Evolutionary conservation across 148 eudicot species (phyloP).

Genomic region (Fagopyrum esculentum): DNA sequence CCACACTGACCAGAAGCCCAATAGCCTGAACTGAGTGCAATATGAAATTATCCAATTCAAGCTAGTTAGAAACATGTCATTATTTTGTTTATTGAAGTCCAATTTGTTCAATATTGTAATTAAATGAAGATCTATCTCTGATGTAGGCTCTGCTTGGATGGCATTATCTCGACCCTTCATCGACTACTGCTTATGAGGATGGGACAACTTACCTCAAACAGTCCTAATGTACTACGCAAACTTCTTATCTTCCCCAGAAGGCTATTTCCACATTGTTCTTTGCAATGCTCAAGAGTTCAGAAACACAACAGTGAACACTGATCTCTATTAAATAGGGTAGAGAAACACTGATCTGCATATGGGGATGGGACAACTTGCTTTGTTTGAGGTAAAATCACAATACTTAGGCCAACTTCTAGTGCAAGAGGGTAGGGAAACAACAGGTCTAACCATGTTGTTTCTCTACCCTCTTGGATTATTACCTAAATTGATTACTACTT

Average conservation of each 20-base stretch:
- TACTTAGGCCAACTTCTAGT: slow-evolving; percentile 14
- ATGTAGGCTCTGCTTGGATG: slow-evolving; percentile 33
- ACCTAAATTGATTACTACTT: too few species aligned
- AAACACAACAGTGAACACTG: slow-evolving; percentile 27
- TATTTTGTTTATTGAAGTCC: too few species aligned
- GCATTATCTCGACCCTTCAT: slow-evolving; percentile 26
- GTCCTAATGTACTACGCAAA: slow-evolving; percentile 33
- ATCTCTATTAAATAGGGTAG: slow-evolving; percentile 24
- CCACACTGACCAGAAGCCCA: too few species aligned
- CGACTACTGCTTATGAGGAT: slow-evolving; percentile 34
- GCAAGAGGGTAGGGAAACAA: slow-evolving; percentile 1
- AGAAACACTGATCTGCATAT: too few species aligned
- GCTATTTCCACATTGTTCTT: slow-evolving; percentile 20
- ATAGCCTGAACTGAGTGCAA: too few species aligned
- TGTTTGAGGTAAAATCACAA: slow-evolving; percentile 18
- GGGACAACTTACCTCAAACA: slow-evolving; percentile 33
- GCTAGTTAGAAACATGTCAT: not conserved
- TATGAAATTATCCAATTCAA: not conserved
- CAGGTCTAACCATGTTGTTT: too few species aligned
- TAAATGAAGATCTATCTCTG: not conserved
- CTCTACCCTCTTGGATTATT: too few species aligned
- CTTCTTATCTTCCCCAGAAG: slow-evolving; percentile 34
- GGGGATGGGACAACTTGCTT: slow-evolving; percentile 26
- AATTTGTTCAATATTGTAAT: not conserved
- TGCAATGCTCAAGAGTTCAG: slow-evolving; percentile 24